phyloP scores from a whole-genome alignment of 208 protist genomes.

The Naegleria gruberi region DNA sequence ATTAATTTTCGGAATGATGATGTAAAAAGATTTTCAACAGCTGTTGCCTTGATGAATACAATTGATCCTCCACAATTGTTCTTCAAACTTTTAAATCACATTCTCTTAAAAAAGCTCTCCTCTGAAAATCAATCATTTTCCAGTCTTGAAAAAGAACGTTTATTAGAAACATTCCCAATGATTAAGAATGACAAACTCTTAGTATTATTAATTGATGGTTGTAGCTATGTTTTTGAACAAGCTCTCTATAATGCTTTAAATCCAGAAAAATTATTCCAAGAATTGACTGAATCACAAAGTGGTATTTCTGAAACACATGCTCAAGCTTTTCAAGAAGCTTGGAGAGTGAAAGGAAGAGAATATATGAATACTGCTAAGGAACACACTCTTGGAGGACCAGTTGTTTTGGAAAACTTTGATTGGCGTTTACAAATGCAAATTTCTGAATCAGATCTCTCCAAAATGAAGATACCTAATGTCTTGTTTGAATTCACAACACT shows the following conservation, averaged over 20 bases:
- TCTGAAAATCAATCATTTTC: not conserved
- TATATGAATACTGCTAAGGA: not conserved
- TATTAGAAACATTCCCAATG: not conserved
- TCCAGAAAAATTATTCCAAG: not conserved
- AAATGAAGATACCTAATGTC: not conserved
- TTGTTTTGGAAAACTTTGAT: not conserved
- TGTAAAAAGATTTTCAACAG: not conserved
- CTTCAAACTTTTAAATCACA: not conserved
- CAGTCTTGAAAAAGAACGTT: not conserved
- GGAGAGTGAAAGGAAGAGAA: not conserved
- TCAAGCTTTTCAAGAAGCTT: not conserved
- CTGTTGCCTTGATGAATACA: not conserved
- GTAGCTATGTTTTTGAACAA: conserved; percentile 20
- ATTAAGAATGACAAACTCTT: conserved; percentile 1
- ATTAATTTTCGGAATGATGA: not conserved
- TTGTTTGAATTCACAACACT: conserved; percentile 3
- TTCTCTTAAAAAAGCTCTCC: not conserved
- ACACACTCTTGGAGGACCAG: not conserved
- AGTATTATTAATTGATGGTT: not conserved
- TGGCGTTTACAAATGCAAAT: conserved; percentile 15
- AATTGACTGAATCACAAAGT: not conserved
- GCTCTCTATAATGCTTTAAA: conserved; percentile 10
- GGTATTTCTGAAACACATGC: not conserved
- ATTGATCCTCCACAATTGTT: not conserved
- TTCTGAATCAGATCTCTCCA: not conserved